A percentile compares a stretch with the other conserved stretches of the same genome.
Conservation (phyloP, 345 rosid genomes). For the Pugionium dolabratum region DNA sequence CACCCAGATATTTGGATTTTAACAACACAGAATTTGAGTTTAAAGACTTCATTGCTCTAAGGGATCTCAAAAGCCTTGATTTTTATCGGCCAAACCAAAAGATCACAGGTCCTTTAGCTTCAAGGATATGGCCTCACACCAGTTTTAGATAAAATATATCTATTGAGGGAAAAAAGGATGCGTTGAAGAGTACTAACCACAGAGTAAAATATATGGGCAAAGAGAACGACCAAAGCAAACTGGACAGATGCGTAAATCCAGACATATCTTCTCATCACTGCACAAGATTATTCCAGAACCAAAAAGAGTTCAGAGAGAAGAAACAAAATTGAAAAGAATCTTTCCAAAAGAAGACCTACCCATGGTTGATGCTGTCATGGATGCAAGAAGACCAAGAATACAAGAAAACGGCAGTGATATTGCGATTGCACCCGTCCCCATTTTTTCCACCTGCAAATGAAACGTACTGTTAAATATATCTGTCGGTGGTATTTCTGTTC, state of each 20-base stretch:
- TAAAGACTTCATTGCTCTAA: slow-evolving; percentile 18
- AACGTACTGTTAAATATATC: too few relatives aligned
- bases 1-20: background rate
- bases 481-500: too few relatives aligned
- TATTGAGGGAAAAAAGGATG: too few relatives aligned
- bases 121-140: too few relatives aligned
- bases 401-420: background rate
- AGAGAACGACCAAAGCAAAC: background rate
- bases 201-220: background rate
- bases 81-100: too few relatives aligned
- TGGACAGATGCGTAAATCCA: background rate
- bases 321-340: too few relatives aligned
- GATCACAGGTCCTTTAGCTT: too few relatives aligned
- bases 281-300: background rate
- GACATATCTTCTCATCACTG: background rate
- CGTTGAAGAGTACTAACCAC: background rate
- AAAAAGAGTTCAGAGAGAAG: too few relatives aligned
- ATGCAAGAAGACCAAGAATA: background rate
- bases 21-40: slow-evolving; percentile 6
- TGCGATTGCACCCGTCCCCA: background rate
- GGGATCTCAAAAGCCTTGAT: background rate
- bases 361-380: background rate
- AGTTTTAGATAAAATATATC: too few relatives aligned
- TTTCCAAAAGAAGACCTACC: background rate
- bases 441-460: background rate